phyloP scores from a whole-genome alignment of 352 stramenopile genomes.

The Ochromonadaceae sp. region DNA sequence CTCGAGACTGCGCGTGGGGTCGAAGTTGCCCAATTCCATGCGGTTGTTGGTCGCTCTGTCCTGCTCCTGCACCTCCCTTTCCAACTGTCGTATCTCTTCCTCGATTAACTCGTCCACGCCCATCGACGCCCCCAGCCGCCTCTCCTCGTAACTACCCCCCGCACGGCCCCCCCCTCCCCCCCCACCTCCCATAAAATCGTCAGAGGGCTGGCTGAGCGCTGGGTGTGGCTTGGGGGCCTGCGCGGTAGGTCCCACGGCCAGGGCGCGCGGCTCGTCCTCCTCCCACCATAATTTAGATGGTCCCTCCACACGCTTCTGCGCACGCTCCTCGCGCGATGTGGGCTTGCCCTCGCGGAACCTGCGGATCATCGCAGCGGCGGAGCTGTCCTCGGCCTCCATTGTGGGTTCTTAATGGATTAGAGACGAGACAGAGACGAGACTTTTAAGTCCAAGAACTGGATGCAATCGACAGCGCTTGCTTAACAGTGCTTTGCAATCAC shows the following conservation, averaged over 20 bases:
- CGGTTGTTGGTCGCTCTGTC: background rate
- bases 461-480: no score
- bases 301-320: background rate
- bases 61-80: background rate
- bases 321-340: background rate
- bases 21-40: background rate
- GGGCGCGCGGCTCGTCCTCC: background rate
- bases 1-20: background rate
- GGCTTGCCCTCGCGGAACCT: conserved; percentile 10
- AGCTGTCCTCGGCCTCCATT: no score
- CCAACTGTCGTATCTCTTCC: background rate
- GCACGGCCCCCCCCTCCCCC: background rate
- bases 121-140: background rate
- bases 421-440: no score
- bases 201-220: no score
- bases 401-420: no score
- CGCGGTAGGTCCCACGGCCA: no score
- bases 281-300: conserved; percentile 14
- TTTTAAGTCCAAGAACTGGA: no score
- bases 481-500: no score
- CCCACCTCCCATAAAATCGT: no score
- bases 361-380: conserved; percentile 6
- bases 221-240: no score
- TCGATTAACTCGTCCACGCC: background rate
- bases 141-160: background rate